Evolutionary conservation across 768 basidiomycete species (phyloP), one percentile per base, ranked within the genome.

Genomic region (Trichaptum fuscoviolaceum): DNA sequence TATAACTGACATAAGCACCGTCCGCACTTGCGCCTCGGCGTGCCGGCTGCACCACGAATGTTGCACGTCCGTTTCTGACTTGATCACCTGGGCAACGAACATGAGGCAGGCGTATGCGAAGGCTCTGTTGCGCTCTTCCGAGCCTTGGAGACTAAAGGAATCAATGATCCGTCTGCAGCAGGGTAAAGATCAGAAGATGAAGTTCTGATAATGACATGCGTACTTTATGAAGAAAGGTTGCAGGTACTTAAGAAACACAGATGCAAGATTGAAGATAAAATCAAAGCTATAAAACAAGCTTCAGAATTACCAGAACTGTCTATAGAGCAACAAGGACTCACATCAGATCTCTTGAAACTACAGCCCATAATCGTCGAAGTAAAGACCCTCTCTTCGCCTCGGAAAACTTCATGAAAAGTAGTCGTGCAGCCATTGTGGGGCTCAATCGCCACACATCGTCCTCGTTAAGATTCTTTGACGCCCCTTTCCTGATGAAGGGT

Each of bases 171-270:
- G 80, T 67, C 34, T 66, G 23, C 27, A 65, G 42, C 10, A 34
- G n/a, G 52, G 12, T 27, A 42, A n/a, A 17, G 69, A 63, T 10
- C 73, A 58, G 0, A 72, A 69, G 36, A 70, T 69, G 18, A 57
- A 57, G 26, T 65, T 52, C 27, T 24, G 18, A 23, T 42, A 10
- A 30, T 24, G 52, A 62, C 24, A 63, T 36, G 7, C 83, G 65
- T 63, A 87, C 85, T 92, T 93, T 58, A 97, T 81, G 79, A 96
- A 95, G 79, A 88, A 95, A 8, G 95, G 95, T 0, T 85, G 84
- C 0, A 87, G 82, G 76, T 95, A 96, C 70, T 90, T 90, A 77
- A 93, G 89, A 0, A 84, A 34, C 30, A 95, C 87, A 70, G 87
- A 87, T 65, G 88, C 72, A 66, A 88, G 77, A 0, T 93, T 92